Percentiles rank a stretch among this genome's conserved stretches.
phyloP scores from a whole-genome alignment of 2,329 filamentous ascomycete species.

The Diaporthe ilicicola region DNA sequence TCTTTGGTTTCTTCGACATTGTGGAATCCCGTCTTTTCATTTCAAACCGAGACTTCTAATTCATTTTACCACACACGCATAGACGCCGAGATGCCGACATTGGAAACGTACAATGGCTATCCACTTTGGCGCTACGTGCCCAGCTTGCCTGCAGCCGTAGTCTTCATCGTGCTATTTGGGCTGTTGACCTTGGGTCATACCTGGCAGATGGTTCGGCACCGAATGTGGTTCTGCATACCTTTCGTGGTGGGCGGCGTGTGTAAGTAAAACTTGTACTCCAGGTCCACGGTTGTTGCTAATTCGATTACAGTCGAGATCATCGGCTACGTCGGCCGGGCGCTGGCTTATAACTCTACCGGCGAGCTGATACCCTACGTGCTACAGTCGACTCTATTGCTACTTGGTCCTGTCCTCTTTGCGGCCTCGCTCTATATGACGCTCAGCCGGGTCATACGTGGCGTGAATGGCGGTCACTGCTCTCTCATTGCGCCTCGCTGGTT shows the following conservation, averaged over 20 bases:
- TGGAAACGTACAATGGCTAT: neutral
- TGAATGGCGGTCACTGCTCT: neutral
- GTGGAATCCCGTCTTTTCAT: too few relatives aligned
- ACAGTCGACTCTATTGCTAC: slow-evolving; percentile 22
- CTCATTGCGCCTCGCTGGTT: neutral
- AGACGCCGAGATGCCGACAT: neutral
- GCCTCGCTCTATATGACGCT: slow-evolving; percentile 30
- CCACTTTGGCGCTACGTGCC: slow-evolving; percentile 1
- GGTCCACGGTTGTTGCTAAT: neutral
- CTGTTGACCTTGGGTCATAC: neutral
- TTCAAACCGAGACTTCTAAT: too few relatives aligned
- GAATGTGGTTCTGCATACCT: slow-evolving; percentile 60
- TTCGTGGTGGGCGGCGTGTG: slow-evolving; percentile 60
- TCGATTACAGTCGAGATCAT: neutral
- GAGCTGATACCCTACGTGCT: slow-evolving; percentile 9
- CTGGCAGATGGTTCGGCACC: slow-evolving; percentile 42
- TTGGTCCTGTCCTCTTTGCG: slow-evolving; percentile 23
- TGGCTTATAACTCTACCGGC: neutral
- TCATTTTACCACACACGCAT: too few relatives aligned
- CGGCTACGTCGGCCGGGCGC: slow-evolving; percentile 10
- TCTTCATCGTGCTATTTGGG: neutral
- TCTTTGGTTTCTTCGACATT: too few relatives aligned
- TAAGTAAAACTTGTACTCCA: slow-evolving; percentile 40
- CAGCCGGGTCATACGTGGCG: slow-evolving; percentile 4
- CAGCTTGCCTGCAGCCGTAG: neutral